Base-by-base conservation (phyloP, 2,329 filamentous ascomycete genomes). In the Colletotrichum tropicicola region DNA sequence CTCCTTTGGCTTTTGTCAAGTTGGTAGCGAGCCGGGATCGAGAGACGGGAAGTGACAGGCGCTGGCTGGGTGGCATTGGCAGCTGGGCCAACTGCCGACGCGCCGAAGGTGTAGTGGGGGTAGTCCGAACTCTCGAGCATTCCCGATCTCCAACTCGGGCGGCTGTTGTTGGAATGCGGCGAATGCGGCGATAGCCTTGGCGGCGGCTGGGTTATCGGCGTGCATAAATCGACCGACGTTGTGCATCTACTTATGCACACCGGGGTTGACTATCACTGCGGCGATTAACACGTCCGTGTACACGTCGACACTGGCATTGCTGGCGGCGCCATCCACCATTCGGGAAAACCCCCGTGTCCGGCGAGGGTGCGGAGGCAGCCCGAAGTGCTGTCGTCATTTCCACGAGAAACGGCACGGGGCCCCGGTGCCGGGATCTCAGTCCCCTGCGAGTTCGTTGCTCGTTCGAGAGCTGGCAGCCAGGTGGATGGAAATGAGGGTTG, bases 61-160 rank as follows among this genome's bases (percentile, higher is more conserved):
- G 32, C 30, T 51, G 15, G 37, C 17, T 32, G 49, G 21, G 23
- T 23, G 19, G 37, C 21, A 51, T 65, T 45, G 32, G 48, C 48
- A 47, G 56, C 32, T 10, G 43, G 53, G 35, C 48, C 48, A 54
- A 60, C 41, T 60, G 56, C 56, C 61, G 48, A 47, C 6, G 56
- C 55, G 41, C 55, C 41, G 55, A 43, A 25, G 58, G 35, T 45
- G 44, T 35, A 45, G 62, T 55, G 62, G 62, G 57, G 62, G 27
- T 45, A 51, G 51, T 62, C 32, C 49, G 49, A 62, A 65, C 43
- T 51, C 32, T 55, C 47, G 43, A 28, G 49, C 30, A 28, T 45
- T 65, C 55, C 56, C 49, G 44, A 30, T 25, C 43, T 30, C 61
- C 57, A 65, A 56, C 10, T 51, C 23, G 57, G 57, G 35, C 43